A percentile compares a stretch with the other conserved stretches of the same genome.
phyloP scores from a whole-genome alignment of 495 filamentous ascomycete genomes.

The Aspergillus bridgeri region DNA sequence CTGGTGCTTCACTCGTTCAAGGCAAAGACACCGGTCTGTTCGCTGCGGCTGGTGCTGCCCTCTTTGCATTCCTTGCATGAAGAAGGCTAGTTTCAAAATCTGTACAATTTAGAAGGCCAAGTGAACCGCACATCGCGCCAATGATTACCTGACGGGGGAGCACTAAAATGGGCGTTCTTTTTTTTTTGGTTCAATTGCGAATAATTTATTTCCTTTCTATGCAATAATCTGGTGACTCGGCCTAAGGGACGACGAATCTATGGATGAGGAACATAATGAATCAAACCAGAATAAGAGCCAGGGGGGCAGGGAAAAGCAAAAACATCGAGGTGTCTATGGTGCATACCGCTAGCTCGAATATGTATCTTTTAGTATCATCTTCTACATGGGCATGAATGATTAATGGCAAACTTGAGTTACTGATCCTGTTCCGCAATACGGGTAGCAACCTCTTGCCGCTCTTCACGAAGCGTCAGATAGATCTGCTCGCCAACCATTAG shows the following conservation, averaged over 20 bases:
- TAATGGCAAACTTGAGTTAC: conserved; percentile 6
- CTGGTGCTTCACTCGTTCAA: conserved; percentile 48
- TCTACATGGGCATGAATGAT: neutral
- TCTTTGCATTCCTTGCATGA: conserved; percentile 34
- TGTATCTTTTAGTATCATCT: neutral
- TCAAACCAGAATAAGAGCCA: neutral
- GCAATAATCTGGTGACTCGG: neutral
- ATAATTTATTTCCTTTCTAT: neutral
- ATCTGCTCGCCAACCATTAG: conserved; percentile 48
- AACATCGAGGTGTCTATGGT: neutral
- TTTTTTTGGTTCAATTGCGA: neutral
- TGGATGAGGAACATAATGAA: neutral
- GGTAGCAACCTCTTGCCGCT: conserved; percentile 38
- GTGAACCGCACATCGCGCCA: neutral
- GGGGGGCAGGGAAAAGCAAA: neutral
- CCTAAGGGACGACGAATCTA: neutral
- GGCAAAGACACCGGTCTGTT: conserved; percentile 28
- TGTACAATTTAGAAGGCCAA: neutral
- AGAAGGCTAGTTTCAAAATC: neutral
- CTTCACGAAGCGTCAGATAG: conserved; percentile 41
- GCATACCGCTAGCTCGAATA: neutral
- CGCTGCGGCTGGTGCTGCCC: conserved; percentile 34
- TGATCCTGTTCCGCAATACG: conserved; percentile 36
- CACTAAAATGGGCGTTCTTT: neutral
- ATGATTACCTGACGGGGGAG: neutral